phyloP scores from a whole-genome alignment of 2,329 filamentous ascomycete genomes.

The Alternaria arborescens region DNA sequence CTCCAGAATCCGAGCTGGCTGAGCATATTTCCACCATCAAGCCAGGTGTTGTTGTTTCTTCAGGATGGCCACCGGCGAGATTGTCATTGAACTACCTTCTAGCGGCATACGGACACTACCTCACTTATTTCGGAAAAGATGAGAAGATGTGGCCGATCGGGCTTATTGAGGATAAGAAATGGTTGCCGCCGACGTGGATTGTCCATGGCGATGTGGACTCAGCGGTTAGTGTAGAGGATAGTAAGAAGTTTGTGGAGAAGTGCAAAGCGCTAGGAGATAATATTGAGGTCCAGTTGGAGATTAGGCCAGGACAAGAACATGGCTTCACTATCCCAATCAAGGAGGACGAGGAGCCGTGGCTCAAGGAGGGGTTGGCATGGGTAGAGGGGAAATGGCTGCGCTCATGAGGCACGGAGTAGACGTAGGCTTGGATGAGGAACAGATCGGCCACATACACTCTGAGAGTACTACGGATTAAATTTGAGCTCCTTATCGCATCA shows the following conservation, averaged over 20 bases:
- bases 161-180: constrained; percentile 32
- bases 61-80: constrained; percentile 29
- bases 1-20: constrained; percentile 27
- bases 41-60: constrained; percentile 31
- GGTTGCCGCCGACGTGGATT: constrained; percentile 42
- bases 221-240: constrained; percentile 39
- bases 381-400: constrained; percentile 39
- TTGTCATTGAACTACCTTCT: constrained; percentile 28
- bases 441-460: neutral
- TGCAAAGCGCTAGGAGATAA: constrained; percentile 22
- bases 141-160: constrained; percentile 38
- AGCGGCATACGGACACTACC: constrained; percentile 29
- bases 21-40: constrained; percentile 30
- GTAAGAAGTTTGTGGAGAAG: constrained; percentile 36
- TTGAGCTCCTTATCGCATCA: neutral
- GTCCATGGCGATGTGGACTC: constrained; percentile 43
- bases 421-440: neutral
- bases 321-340: constrained; percentile 42
- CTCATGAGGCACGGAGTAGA: neutral
- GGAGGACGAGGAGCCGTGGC: constrained; percentile 41
- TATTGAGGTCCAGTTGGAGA: constrained; percentile 30
- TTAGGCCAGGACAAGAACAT: constrained; percentile 36
- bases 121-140: constrained; percentile 40
- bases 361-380: constrained; percentile 39
- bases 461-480: neutral